Evolutionary conservation across 2,329 filamentous ascomycete species (phyloP).

Genomic region (Calonectria naviculata): DNA sequence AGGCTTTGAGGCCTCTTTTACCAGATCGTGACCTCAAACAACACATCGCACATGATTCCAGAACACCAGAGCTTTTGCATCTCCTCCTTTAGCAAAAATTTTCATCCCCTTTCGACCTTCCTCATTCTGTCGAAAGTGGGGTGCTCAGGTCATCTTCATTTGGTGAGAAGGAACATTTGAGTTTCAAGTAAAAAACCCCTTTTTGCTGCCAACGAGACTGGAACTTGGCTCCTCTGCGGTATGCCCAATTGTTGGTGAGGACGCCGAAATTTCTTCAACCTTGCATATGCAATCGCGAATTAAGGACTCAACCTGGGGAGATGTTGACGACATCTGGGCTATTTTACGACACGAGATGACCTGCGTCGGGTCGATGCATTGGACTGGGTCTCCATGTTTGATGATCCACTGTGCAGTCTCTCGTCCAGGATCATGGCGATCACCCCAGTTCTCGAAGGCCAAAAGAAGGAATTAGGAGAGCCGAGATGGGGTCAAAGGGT

Average conservation of each 20-base stretch:
- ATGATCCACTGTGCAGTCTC: neutral
- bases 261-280: neutral
- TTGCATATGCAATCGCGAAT: neutral
- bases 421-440: neutral
- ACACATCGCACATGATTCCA: neutral
- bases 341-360: neutral
- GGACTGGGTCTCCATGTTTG: neutral
- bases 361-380: neutral
- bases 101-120: neutral
- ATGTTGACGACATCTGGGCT: neutral
- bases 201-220: neutral
- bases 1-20: neutral
- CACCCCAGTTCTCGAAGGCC: constrained; percentile 3
- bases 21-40: neutral
- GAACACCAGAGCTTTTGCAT: neutral
- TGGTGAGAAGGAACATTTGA: neutral
- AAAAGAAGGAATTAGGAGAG: neutral
- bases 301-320: neutral
- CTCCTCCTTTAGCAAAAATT: neutral
- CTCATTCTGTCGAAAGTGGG: constrained; percentile 11
- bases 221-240: neutral
- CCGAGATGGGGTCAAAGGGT: neutral
- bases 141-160: neutral
- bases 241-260: neutral
- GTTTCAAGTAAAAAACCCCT: neutral